Percentiles rank a stretch among this genome's conserved stretches.
Evolutionary conservation across 306 rosid species (phyloP).

Genomic region (Prunus davidiana): DNA sequence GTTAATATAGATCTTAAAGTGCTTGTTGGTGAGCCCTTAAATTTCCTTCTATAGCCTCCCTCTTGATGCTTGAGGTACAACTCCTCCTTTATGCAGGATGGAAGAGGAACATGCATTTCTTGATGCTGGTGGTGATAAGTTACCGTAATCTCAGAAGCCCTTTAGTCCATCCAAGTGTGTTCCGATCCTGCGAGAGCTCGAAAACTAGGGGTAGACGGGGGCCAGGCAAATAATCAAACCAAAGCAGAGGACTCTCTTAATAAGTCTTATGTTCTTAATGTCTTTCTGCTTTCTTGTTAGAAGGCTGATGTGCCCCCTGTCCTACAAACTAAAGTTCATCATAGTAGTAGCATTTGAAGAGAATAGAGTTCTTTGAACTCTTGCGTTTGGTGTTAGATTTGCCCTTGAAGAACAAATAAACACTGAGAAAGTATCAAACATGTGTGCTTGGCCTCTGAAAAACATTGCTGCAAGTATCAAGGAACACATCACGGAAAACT

Average conservation of each 20-base stretch:
- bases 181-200: conserved; percentile 23
- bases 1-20: too few species aligned
- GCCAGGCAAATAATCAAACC: too few species aligned
- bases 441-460: background rate
- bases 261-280: background rate
- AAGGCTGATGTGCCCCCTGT: background rate
- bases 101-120: conserved; percentile 11
- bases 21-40: background rate
- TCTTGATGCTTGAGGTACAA: too few species aligned
- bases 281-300: background rate
- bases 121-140: conserved; percentile 14
- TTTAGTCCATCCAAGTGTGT: conserved; percentile 11
- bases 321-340: background rate
- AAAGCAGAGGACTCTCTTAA: too few species aligned
- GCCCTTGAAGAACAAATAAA: too few species aligned
- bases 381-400: background rate
- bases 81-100: background rate
- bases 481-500: background rate
- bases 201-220: background rate
- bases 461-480: background rate
- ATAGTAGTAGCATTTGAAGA: background rate
- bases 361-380: conserved; percentile 8
- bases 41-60: too few species aligned
- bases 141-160: conserved; percentile 20
- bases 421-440: background rate